phyloP scores from a whole-genome alignment of 2,329 filamentous ascomycete genomes.

The Scolecobasidium constrictum region DNA sequence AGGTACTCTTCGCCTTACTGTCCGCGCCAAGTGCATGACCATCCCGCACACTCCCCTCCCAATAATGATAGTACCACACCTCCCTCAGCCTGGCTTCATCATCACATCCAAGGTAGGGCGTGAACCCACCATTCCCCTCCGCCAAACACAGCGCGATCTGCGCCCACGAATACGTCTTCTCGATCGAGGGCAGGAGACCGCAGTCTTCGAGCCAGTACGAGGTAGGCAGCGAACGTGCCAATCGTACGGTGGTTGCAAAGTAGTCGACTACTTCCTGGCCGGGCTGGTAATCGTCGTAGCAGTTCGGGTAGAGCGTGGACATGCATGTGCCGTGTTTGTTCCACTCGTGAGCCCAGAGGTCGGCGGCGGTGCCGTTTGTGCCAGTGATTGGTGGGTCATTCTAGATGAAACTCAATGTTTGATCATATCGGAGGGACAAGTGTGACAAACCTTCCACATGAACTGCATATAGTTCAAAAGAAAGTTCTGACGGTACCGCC shows the following conservation, averaged over 20 bases:
- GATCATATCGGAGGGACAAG: background rate
- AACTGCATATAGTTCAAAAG: constrained; percentile 1
- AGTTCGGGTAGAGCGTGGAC: constrained; percentile 52
- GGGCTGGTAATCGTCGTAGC: constrained; percentile 47
- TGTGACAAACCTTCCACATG: constrained; percentile 5
- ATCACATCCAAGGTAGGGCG: constrained; percentile 7
- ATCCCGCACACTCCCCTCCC: constrained; percentile 3
- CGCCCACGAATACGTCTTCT: constrained; percentile 5
- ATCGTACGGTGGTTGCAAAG: constrained; percentile 52
- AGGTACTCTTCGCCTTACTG: constrained; percentile 7
- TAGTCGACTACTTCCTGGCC: constrained; percentile 58
- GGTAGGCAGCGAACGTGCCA: constrained; percentile 56
- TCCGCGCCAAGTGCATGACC: constrained; percentile 4
- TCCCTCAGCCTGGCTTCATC: constrained; percentile 5
- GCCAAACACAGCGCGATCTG: constrained; percentile 4
- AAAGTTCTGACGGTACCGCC: background rate
- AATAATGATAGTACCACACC: constrained; percentile 10
- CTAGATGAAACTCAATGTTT: constrained; percentile 1
- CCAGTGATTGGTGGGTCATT: constrained; percentile 4
- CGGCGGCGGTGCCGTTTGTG: constrained; percentile 5
- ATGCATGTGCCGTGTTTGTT: constrained; percentile 58
- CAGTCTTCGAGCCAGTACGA: constrained; percentile 32
- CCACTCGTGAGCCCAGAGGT: constrained; percentile 61
- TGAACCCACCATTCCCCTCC: background rate
- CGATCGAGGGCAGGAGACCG: constrained; percentile 4